phyloP scores from a whole-genome alignment of 768 basidiomycete species.

The Mrakia hoshinonis region DNA sequence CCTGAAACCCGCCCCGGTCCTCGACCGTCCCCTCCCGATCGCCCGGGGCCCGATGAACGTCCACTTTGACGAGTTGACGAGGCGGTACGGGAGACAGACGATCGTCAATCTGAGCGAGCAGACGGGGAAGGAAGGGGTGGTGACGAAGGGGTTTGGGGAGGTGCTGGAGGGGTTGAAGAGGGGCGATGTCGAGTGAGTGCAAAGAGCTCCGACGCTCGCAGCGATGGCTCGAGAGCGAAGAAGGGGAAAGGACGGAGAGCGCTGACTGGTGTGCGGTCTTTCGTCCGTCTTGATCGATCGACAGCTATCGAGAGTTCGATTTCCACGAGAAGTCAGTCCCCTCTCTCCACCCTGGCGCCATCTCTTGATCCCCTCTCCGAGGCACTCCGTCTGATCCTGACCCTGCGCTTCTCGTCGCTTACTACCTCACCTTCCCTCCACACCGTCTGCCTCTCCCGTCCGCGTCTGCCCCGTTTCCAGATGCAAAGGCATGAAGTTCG shows the following conservation, averaged over 20 bases:
- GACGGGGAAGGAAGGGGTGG: conserved; percentile 71
- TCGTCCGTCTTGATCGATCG: no score
- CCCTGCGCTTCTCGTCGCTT: background rate
- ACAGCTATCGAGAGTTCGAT: conserved; percentile 53
- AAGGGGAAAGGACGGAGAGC: no score
- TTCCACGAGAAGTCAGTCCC: conserved; percentile 75
- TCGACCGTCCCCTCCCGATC: conserved; percentile 67
- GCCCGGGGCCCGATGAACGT: conserved; percentile 60
- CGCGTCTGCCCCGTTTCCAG: background rate
- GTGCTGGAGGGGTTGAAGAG: conserved; percentile 50
- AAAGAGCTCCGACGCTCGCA: no score
- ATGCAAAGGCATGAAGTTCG: conserved; percentile 51
- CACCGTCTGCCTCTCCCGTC: no score
- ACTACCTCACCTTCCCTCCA: no score
- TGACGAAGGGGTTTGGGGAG: conserved; percentile 70
- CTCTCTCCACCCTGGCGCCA: conserved; percentile 9
- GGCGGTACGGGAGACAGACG: conserved; percentile 69
- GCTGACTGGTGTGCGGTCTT: no score
- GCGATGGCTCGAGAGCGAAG: no score
- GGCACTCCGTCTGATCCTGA: no score
- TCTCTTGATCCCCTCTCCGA: conserved; percentile 10
- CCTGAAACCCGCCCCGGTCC: conserved; percentile 74
- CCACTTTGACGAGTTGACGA: conserved; percentile 61
- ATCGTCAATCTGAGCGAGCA: conserved; percentile 86
- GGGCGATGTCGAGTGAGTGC: conserved; percentile 39